Evolutionary conservation across 169 alveolate species (phyloP).

Genomic region (Plasmodium vivax): DNA sequence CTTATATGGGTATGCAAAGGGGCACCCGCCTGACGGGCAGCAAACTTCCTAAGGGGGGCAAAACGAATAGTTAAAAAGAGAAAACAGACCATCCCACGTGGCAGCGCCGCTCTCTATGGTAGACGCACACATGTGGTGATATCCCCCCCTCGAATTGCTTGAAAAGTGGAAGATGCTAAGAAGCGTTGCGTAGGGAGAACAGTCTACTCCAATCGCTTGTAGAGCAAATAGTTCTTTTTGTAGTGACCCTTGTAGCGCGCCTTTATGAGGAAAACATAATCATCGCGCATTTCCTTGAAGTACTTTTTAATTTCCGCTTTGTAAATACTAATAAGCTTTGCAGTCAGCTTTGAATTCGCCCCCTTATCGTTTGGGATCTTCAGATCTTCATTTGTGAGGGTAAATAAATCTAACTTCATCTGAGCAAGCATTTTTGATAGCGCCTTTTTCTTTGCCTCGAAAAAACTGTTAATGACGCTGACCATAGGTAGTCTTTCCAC

Average conservation of each 20-base stretch:
- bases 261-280: constrained; percentile 16
- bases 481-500: constrained; percentile 46
- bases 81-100: background rate
- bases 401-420: constrained; percentile 31
- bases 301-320: constrained; percentile 19
- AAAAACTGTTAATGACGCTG: constrained; percentile 21
- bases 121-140: background rate
- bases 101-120: background rate
- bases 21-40: background rate
- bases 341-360: background rate
- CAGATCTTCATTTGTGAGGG: background rate
- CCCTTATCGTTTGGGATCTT: background rate
- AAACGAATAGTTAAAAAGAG: background rate
- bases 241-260: constrained; percentile 8
- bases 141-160: background rate
- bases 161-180: background rate
- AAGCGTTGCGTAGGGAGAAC: background rate
- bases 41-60: background rate
- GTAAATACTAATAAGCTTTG: background rate
- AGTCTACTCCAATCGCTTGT: constrained; percentile 2
- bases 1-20: background rate
- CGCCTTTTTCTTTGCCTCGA: constrained; percentile 46
- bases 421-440: constrained; percentile 14
- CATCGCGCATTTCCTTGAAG: constrained; percentile 24
- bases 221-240: constrained; percentile 27